Percentiles rank a stretch among this genome's conserved stretches.
Conservation (phyloP, 306 rosid genomes). For the Glycine tomentella region DNA sequence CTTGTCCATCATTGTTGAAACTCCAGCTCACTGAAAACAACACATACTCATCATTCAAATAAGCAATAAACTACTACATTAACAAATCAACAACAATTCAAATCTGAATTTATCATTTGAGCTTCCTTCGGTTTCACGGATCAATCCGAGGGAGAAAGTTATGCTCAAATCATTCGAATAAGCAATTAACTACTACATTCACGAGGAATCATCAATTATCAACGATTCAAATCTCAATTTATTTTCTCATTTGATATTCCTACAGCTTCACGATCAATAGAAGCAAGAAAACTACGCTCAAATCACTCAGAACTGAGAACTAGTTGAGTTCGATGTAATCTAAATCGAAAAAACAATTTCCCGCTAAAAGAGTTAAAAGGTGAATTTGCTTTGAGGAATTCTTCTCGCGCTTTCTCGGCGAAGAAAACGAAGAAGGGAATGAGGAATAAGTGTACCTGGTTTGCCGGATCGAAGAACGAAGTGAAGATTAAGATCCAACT, state of each 20-base stretch:
- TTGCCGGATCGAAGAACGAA: conserved; percentile 26
- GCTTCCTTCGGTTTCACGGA: conserved; percentile 4
- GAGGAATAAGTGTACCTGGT: conserved; percentile 42
- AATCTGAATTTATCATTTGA: conserved; percentile 19
- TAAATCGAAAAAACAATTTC: conserved; percentile 42
- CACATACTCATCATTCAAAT: conserved; percentile 14
- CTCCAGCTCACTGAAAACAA: conserved; percentile 42
- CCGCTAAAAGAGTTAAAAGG: conserved; percentile 34
- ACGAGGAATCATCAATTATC: background rate
- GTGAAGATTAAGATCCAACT: conserved; percentile 41
- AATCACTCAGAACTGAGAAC: background rate
- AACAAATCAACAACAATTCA: conserved; percentile 6
- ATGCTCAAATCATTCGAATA: too few species aligned
- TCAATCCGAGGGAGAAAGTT: background rate
- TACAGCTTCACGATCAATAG: background rate
- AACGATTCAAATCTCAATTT: conserved; percentile 8
- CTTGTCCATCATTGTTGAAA: conserved; percentile 79
- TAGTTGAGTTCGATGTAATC: conserved; percentile 1
- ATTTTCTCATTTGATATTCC: conserved; percentile 7
- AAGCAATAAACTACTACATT: conserved; percentile 30
- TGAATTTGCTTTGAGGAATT: conserved; percentile 3
- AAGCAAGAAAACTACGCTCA: conserved; percentile 13
- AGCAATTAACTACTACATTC: too few species aligned
- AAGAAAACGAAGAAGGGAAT: conserved; percentile 17
- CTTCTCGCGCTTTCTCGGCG: conserved; percentile 28